These are phyloP conservation scores for Ustilago vetiveriae DNA, from an alignment of 1,284 basidiomycete species.

Conservation along the genomic window DNA sequence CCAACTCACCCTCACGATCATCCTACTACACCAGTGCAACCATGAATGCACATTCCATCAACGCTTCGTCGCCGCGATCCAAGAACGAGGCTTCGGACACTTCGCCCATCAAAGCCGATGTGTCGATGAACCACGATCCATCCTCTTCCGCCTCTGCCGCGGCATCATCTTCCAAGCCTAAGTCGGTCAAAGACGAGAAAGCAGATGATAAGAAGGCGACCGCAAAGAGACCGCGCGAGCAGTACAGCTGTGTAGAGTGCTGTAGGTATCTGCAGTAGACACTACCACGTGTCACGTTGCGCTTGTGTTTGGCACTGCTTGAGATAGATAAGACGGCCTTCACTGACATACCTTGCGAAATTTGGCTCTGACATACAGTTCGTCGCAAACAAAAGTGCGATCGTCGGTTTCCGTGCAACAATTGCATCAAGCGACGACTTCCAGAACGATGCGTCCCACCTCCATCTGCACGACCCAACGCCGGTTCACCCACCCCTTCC, in stretches of 20 bases:
- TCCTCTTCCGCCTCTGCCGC: constrained; percentile 3
- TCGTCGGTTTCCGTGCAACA: constrained; percentile 50
- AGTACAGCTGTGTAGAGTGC: constrained; percentile 52
- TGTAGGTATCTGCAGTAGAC: constrained; percentile 17
- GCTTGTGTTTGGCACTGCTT: too few relatives aligned
- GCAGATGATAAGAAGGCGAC: constrained; percentile 32
- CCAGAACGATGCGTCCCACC: constrained; percentile 49
- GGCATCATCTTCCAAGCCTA: constrained; percentile 8
- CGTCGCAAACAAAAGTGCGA: constrained; percentile 55
- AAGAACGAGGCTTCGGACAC: constrained; percentile 30
- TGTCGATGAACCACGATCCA: not conserved
- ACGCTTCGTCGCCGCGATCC: constrained; percentile 7
- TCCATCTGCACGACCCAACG: constrained; percentile 19
- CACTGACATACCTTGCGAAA: not conserved
- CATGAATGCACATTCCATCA: not conserved
- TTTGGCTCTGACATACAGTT: constrained; percentile 11
- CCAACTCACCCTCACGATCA: constrained; percentile 5
- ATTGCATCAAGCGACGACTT: constrained; percentile 50
- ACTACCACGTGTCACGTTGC: too few relatives aligned
- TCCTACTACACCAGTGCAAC: not conserved
- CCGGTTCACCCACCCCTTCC: constrained; percentile 27
- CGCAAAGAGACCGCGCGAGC: constrained; percentile 40
- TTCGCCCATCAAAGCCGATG: constrained; percentile 39
- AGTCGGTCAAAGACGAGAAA: constrained; percentile 7
- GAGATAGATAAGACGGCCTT: not conserved